Evolutionary conservation across 2,329 filamentous ascomycete species (phyloP), one percentile per base, ranked within the genome.

Genomic region (Alternaria sp.): DNA sequence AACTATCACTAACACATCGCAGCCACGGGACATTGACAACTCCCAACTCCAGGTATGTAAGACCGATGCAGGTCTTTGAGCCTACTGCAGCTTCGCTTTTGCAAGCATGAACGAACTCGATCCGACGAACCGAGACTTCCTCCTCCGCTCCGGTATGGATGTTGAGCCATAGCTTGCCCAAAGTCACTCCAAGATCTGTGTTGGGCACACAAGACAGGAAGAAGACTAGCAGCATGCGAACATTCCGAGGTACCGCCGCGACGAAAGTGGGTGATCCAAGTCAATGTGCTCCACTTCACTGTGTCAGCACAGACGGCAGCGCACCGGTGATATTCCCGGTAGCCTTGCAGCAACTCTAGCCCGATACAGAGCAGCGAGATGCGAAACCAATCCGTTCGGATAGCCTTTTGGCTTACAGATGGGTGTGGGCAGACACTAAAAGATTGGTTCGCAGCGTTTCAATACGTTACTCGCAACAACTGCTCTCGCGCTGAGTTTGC

Each of bases 41-140:
- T 86, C 85, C 85, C 93, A 96, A 90, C 96, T 99, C 86, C 98
- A 99, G 96, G 96, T 99, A 99, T 96, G 96, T 99, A 93, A 93
- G 88, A 75, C 73, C 91, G 86, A 90, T 72, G 72, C 75, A 72
- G 79, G 77, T 78, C 74, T 80, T 77, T 80, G 74, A 79, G 74
- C 80, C 80, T 80, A 72, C 63, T 70, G 67, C 70, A 73, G 57
- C 64, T 59, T 76, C 73, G 73, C 70, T 59, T 67, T 68, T 68
- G 69, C 72, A 70, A 74, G 72, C 72, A 63, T 71, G 66, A 65
- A 70, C 75, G 70, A 74, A 71, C 75, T 73, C 76, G 69, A 74
- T 70, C 72, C 77, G 71, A 75, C 71, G 64, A 72, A 59, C 62
- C 68, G 67, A 71, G 67, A 66, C 52, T 58, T 58, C 51, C 55